Evolutionary conservation across 78 protist species (phyloP), one percentile per base, ranked within the genome.

Genomic region (Dictyostelium firmibasis): DNA sequence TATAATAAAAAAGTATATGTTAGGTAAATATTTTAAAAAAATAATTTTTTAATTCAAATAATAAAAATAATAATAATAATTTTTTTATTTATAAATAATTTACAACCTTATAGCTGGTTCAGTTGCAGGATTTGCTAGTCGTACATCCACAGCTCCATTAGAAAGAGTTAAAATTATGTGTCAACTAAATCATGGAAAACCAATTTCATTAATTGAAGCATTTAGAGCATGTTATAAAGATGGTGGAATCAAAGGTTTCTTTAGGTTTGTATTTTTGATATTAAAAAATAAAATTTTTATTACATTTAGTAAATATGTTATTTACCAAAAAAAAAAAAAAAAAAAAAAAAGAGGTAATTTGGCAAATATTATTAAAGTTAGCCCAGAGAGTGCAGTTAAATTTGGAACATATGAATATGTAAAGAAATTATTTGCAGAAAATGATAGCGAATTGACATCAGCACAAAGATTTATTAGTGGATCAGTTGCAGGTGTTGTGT

Each of bases 351-450:
- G 57, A 76, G 91, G 91, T 36, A 93, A 93, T 23, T 85, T 85
- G 0, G 96, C 96, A 69, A 86, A 85, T 33, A 82, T 93, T 60
- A 35, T 93, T 1, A 93, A 93, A n/a, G 92, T 93, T 8, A 31
- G 84, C 2, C 96, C 96, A 44, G 96, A 93, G 23, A 69, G 82
- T 78, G 96, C 96, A n/a, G 57, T 93, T 29, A 93, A 93, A 74
- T 86, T 93, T 81, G 92, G 86, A 4, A 50, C 92, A 10, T 93
- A 70, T 75, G 96, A 93, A 53, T 85, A 84, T 50, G 44, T 85
- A 13, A 93, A 93, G 36, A 81, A 72, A 57, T 50, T 84, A n/a
- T 93, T 93, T 83, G 85, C 96, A 14, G 96, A 74, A 16, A 43
- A 23, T 20, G 96, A 93, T 27, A 36, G 92, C 9, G 92, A 81